These are phyloP conservation scores for Penicillium pancosmium DNA, from an alignment of 495 filamentous ascomycete genomes.

Conservation along the genomic window DNA sequence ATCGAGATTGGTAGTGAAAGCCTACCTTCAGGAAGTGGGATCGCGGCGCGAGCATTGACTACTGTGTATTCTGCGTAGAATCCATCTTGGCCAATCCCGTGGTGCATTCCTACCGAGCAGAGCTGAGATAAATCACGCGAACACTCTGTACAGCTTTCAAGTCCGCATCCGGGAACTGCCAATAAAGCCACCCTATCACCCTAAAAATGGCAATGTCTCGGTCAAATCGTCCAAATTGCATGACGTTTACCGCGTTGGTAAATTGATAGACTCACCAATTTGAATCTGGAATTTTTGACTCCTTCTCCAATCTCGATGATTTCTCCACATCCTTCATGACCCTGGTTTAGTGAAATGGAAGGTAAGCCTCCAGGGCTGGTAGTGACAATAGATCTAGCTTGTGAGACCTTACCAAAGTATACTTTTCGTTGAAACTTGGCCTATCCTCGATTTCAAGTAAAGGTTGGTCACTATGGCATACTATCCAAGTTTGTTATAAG, in stretches of 20 bases:
- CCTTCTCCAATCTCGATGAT: constrained; percentile 21
- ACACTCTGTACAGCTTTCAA: constrained; percentile 22
- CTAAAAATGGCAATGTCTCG: not conserved
- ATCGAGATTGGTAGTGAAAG: not conserved
- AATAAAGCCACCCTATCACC: constrained; percentile 20
- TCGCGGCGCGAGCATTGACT: constrained; percentile 22
- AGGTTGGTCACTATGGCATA: constrained; percentile 28
- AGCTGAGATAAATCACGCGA: constrained; percentile 24
- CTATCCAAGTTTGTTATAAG: constrained; percentile 2
- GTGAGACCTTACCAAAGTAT: constrained; percentile 16
- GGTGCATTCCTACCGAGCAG: constrained; percentile 20
- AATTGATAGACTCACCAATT: constrained; percentile 9
- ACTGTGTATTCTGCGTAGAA: constrained; percentile 29
- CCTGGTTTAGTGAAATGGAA: constrained; percentile 7
- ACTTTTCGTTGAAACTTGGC: constrained; percentile 27
- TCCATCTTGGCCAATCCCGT: constrained; percentile 29
- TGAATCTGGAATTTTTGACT: constrained; percentile 16
- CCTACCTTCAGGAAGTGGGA: constrained; percentile 23
- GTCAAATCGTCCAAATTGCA: not conserved
- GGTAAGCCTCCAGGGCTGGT: too few species aligned
- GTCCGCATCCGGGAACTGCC: constrained; percentile 25
- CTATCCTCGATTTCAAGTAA: constrained; percentile 26
- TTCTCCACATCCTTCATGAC: constrained; percentile 30
- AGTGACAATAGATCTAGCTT: not conserved
- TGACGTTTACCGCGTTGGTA: too few species aligned